Base-by-base conservation (phyloP, 225 moss, liverwort and hornwort genomes). In the Anthoceros angustus region DNA sequence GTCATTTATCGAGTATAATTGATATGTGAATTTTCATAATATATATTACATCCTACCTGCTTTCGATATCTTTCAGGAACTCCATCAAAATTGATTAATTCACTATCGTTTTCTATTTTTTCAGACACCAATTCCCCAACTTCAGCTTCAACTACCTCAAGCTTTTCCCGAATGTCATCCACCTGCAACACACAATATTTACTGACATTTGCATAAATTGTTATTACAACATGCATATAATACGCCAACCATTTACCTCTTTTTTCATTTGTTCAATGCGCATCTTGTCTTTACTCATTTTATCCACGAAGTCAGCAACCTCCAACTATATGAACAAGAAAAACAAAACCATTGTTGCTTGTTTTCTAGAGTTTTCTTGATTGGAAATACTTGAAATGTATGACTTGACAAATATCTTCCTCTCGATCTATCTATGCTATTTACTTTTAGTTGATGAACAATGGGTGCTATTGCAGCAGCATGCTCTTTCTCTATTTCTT, bases 401-500 rank as follows among this genome's bases (percentile, higher is more conserved):
- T 32, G 32, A 4, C 32, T 32, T 32, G 2, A 32, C 32, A 32
- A 32, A 32, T 4, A 32, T 32, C 32, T 32, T 32, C 4, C 32
- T 32, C 32, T 32, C 32, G 4, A 1, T 1, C 12, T 48, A 48
- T 48, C 5, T 40, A 68, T 42, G 2, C 20, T 24, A 80, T 79
- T 79, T 16, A 87, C 90, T 80, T 77, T 80, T 24, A 90, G 76
- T 50, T 70, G 75, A 0, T 41, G 77, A 5, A 90, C 5, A 7
- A 94, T 41, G 2, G 86, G 87, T 69, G 86, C 77, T 61, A 94
- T 64, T 12, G 87, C 87, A 1, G 77, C 75, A 9, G 74, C 81
- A 76, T 85, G 84, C 21, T 94, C 90, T 42, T 43, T 73, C 68
- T 94, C 73, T 49, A 94, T 94, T 42, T 90, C 84, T 0, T 85